Evolutionary conservation across 139 green algal species (phyloP).

Genomic region (Nannochloris sp.): DNA sequence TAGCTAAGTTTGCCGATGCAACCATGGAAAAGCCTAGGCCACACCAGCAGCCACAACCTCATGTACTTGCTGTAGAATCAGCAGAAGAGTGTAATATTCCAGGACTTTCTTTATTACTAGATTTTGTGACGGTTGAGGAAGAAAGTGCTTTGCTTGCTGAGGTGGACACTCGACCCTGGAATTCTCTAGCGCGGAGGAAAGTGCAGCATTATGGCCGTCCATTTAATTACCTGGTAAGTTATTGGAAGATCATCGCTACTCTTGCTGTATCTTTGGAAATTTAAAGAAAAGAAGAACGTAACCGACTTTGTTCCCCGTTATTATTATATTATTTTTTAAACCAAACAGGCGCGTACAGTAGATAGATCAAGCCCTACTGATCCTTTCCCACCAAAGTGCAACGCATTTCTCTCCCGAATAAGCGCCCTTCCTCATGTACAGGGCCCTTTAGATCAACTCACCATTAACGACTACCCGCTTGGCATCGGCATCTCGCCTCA

Average conservation of each 20-base stretch:
- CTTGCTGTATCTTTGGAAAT: no score
- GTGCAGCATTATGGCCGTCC: slow-evolving; percentile 83
- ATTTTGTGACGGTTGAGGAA: slow-evolving; percentile 53
- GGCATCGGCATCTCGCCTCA: slow-evolving; percentile 90
- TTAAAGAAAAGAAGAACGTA: no score
- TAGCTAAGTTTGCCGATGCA: background rate
- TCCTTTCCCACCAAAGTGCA: slow-evolving; percentile 1
- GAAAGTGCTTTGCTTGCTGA: slow-evolving; percentile 51
- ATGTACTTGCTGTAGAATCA: background rate
- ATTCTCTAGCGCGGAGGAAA: slow-evolving; percentile 58
- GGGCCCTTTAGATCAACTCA: slow-evolving; percentile 63
- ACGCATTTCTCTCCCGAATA: slow-evolving; percentile 3
- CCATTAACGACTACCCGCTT: slow-evolving; percentile 87
- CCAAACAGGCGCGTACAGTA: background rate
- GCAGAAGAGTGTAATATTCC: slow-evolving; percentile 39
- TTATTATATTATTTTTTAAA: background rate
- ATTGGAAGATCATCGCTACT: no score
- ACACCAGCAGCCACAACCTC: no score
- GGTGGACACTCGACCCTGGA: slow-evolving; percentile 45
- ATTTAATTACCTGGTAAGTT: slow-evolving; percentile 60
- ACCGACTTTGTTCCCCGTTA: background rate
- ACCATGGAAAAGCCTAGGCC: background rate
- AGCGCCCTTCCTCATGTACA: slow-evolving; percentile 1
- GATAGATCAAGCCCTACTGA: background rate
- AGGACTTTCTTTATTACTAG: slow-evolving; percentile 46